Percentiles rank a stretch among this genome's conserved stretches.
phyloP scores from a whole-genome alignment of 176 grass and related monocot species.

The Pontederia paniculata region DNA sequence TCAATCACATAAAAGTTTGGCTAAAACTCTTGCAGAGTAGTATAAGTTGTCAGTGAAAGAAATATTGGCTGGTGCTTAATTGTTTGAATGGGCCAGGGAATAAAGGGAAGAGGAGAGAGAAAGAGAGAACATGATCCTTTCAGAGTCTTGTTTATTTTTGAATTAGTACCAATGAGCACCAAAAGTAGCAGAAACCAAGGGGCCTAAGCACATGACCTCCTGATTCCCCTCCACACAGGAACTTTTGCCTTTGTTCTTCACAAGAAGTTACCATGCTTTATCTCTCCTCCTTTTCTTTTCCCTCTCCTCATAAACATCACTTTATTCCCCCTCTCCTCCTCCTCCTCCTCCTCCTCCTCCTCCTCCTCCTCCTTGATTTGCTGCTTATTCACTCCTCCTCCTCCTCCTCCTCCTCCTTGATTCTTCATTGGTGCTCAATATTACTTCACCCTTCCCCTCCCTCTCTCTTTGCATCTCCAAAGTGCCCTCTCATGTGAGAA shows the following conservation, averaged over 20 bases:
- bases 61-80: background rate
- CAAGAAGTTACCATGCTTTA: slow-evolving; percentile 95
- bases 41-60: slow-evolving; percentile 5
- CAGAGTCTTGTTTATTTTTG: slow-evolving; percentile 21
- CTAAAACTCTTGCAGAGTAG: slow-evolving; percentile 19
- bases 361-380: slow-evolving; percentile 23
- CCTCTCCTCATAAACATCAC: slow-evolving; percentile 21
- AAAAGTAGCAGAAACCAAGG: slow-evolving; percentile 24
- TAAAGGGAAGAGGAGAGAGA: slow-evolving; percentile 6
- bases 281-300: background rate
- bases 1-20: slow-evolving; percentile 25
- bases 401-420: slow-evolving; percentile 37
- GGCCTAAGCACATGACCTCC: slow-evolving; percentile 30
- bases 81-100: background rate
- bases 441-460: slow-evolving; percentile 1
- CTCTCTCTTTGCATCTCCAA: background rate
- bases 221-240: slow-evolving; percentile 46
- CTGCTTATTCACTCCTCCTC: slow-evolving; percentile 73
- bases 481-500: background rate
- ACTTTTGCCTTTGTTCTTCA: slow-evolving; percentile 98
- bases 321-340: slow-evolving; percentile 15
- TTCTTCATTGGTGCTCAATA: slow-evolving; percentile 27
- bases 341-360: slow-evolving; percentile 49
- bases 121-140: slow-evolving; percentile 5
- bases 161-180: slow-evolving; percentile 31